Evolutionary conservation across 2,329 filamentous ascomycete genomes (phyloP).

Genomic region (Alternaria gansuensis): DNA sequence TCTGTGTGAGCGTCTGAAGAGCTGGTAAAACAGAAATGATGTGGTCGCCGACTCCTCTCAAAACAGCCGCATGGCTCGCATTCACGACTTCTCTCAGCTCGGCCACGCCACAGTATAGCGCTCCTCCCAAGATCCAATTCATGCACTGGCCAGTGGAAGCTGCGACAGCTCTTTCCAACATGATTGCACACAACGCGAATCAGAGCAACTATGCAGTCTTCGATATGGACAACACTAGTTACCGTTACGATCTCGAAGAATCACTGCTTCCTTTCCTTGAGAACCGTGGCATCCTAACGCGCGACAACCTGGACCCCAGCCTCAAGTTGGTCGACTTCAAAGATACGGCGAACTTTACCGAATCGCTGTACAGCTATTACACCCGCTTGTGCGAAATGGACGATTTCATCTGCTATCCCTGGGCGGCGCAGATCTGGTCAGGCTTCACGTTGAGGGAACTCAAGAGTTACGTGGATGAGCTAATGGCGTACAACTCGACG

Average conservation of each 20-base stretch:
- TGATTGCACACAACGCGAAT: conserved; percentile 44
- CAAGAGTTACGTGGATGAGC: conserved; percentile 43
- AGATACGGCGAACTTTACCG: conserved; percentile 44
- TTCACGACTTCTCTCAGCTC: conserved; percentile 14
- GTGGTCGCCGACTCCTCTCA: conserved; percentile 19
- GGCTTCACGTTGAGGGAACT: conserved; percentile 39
- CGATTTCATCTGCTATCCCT: conserved; percentile 44
- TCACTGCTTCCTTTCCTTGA: conserved; percentile 43
- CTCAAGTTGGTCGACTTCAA: conserved; percentile 47
- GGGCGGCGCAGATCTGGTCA: conserved; percentile 43
- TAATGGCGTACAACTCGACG: conserved; percentile 39
- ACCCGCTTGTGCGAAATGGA: conserved; percentile 43
- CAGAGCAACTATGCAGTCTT: conserved; percentile 46
- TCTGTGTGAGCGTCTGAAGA: background rate
- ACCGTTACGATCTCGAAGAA: conserved; percentile 44
- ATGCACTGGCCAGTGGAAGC: conserved; percentile 41
- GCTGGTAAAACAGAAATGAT: conserved; percentile 4
- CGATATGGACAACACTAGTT: conserved; percentile 48
- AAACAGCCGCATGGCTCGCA: conserved; percentile 35
- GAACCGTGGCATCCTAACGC: conserved; percentile 44
- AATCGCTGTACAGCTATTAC: conserved; percentile 46
- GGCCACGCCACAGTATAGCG: conserved; percentile 29
- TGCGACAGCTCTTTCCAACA: conserved; percentile 37
- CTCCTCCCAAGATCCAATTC: conserved; percentile 31
- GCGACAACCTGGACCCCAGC: conserved; percentile 40